phyloP scores from a whole-genome alignment of 2,329 filamentous ascomycete genomes.

The Cytospora piceae region DNA sequence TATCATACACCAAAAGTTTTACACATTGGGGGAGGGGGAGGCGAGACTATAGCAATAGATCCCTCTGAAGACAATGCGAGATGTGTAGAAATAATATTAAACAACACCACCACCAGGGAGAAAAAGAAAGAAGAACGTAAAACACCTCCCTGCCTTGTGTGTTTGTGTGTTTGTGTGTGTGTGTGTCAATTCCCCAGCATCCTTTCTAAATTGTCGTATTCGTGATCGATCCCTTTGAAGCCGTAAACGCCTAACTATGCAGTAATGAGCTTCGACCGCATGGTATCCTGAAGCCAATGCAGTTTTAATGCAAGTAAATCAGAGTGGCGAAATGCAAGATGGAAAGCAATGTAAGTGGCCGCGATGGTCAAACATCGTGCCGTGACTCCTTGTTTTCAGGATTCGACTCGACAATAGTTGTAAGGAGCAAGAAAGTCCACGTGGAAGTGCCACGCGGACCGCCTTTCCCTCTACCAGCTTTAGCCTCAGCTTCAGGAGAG shows the following conservation, averaged over 20 bases:
- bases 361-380: not conserved
- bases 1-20: not conserved
- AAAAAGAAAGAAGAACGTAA: not conserved
- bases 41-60: not conserved
- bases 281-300: slow-evolving; percentile 26
- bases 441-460: not conserved
- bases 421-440: not conserved
- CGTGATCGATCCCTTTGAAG: slow-evolving; percentile 1
- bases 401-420: not conserved
- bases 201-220: slow-evolving; percentile 19
- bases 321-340: slow-evolving; percentile 15
- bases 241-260: slow-evolving; percentile 28
- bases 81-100: not conserved
- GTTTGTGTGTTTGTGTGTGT: too few relatives aligned
- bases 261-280: slow-evolving; percentile 19
- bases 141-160: not conserved
- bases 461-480: not conserved
- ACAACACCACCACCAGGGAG: not conserved
- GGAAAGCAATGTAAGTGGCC: not conserved
- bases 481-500: not conserved
- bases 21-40: not conserved
- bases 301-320: slow-evolving; percentile 8
- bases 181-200: not conserved
- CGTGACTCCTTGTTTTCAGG: not conserved
- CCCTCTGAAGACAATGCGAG: not conserved